Base-by-base conservation (phyloP, 164 flowering plant species). In the Buxus sempervirens region DNA sequence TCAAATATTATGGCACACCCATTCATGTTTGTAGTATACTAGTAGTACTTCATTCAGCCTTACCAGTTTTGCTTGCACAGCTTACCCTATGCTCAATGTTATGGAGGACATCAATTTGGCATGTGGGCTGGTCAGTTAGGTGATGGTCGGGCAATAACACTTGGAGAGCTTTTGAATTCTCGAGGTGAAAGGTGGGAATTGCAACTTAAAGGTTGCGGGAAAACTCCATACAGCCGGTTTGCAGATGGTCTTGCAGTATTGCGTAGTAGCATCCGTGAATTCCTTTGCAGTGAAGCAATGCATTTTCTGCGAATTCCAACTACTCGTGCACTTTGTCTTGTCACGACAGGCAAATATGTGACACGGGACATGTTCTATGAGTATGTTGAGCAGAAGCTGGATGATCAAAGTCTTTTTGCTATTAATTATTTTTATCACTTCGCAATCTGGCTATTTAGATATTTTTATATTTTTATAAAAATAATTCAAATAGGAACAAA, bases 101-200 rank as follows among this genome's bases (percentile, higher is more conserved):
- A 96, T 81, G 99, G 99, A 60, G 99, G 99, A 48, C 99, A 96
- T 80, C 99, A 96, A 69, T 96, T 96, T 82, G 99, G 99, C 51
- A 85, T 78, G 82, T 96, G 98, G 98, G 99, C 99, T 76, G 99
- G 97, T 56, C 99, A 96, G 82, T 78, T 96, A 67, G 99, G 98
- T 73, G 99, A 96, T 86, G 98, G 98, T 57, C 87, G 99, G 60
- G 98, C 99, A 49, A 87, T 96, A 65, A 90, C 99, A 7, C 85
- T 96, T 18, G 99, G 98, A 18, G 98, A 96, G 75, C 55, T 93
- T 71, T 57, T 96, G 26, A 96, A 93, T 74, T 87, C 90, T 1
- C 85, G 75, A 67, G 82, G 85, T 61, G 90, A 90, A 82, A 87
- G 98, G 71, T 93, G 98, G 98, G 99, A 96, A 68, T 73, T 96